A percentile compares a stretch with the other conserved stretches of the same genome.
Conservation (phyloP, 2,329 filamentous ascomycete species). For the Fusarium cyanostomum region DNA sequence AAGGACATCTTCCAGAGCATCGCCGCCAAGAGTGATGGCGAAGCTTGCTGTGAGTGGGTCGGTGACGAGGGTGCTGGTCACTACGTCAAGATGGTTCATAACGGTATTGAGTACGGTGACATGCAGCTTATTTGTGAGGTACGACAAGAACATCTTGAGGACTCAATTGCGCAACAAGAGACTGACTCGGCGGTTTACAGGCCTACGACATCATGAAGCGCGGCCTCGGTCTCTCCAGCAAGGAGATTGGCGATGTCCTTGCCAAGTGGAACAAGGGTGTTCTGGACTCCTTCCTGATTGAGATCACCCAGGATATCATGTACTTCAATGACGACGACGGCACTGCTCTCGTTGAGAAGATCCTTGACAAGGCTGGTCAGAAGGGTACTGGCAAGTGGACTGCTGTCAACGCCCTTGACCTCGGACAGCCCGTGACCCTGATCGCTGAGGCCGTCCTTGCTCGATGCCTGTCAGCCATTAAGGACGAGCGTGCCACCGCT, state of each 20-base stretch:
- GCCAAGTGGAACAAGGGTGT: conserved; percentile 98
- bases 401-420: conserved; percentile 97
- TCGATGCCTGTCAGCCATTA: conserved; percentile 92
- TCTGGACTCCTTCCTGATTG: conserved; percentile 98
- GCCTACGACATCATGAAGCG: conserved; percentile 99
- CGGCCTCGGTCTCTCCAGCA: conserved; percentile 85
- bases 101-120: conserved; percentile 99
- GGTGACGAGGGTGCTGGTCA: conserved; percentile 99
- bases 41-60: conserved; percentile 99
- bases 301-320: conserved; percentile 98
- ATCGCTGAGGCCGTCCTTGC: conserved; percentile 97
- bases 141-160: conserved; percentile 45
- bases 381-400: conserved; percentile 99
- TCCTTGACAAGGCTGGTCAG: conserved; percentile 97
- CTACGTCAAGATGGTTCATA: conserved; percentile 99
- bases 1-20: conserved; percentile 99
- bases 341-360: conserved; percentile 94
- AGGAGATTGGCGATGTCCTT: conserved; percentile 96
- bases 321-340: conserved; percentile 98
- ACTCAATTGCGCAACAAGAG: background rate
- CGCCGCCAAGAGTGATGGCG: conserved; percentile 94
- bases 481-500: conserved; percentile 89
- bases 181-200: conserved; percentile 57
- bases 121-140: conserved; percentile 99
- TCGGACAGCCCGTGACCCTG: conserved; percentile 97